These are phyloP conservation scores for Triticum urartu DNA, from an alignment of 176 grass and related monocot genomes.

Conservation along the genomic window DNA sequence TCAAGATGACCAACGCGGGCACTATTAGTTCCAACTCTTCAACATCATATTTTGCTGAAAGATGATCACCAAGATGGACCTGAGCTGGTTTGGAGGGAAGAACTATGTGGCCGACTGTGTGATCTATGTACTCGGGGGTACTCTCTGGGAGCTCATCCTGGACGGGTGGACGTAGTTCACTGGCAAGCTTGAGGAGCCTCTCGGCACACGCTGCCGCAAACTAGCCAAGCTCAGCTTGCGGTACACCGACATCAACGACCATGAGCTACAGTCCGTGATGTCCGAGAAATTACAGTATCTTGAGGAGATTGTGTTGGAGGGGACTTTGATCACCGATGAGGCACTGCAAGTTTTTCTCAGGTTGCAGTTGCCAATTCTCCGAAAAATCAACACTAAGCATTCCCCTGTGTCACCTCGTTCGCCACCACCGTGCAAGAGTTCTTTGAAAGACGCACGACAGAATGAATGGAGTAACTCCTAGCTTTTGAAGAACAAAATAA, in stretches of 20 bases:
- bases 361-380: not conserved
- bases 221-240: not conserved
- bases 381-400: not conserved
- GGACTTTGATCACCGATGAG: not conserved
- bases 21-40: not conserved
- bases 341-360: not conserved
- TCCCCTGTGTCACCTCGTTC: not conserved
- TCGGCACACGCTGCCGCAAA: not conserved
- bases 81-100: not conserved
- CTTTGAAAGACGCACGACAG: not conserved
- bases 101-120: not conserved
- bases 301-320: not conserved
- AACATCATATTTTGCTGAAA: not conserved
- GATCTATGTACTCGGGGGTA: not conserved
- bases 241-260: not conserved
- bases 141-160: conserved; percentile 5
- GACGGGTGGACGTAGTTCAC: not conserved
- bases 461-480: not conserved
- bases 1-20: not conserved
- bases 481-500: not conserved
- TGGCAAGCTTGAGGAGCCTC: not conserved
- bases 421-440: not conserved
- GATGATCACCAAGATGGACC: conserved; percentile 14
- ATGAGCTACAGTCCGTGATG: not conserved
- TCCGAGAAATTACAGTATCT: not conserved